Evolutionary conservation across 352 stramenopile genomes (phyloP).

Genomic region (Phytophthora palmivora): DNA sequence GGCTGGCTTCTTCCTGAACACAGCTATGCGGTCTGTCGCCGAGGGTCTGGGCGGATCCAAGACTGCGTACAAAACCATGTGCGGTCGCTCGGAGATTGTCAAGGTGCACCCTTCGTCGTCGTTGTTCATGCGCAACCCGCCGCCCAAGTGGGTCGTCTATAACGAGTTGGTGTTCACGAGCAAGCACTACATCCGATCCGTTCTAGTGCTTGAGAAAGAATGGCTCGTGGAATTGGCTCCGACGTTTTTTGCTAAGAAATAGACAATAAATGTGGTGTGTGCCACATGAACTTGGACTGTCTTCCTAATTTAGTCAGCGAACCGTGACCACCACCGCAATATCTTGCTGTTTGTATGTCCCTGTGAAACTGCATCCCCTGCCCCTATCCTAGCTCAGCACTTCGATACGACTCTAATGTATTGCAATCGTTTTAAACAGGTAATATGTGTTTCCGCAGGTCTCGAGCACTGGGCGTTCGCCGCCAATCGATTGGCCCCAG

Average conservation of each 20-base stretch:
- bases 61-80: conserved; percentile 90
- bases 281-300: neutral
- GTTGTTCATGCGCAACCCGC: conserved; percentile 89
- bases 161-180: conserved; percentile 93
- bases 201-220: conserved; percentile 90
- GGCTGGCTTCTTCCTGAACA: conserved; percentile 90
- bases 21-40: conserved; percentile 83
- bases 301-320: conserved; percentile 7
- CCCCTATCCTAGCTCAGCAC: conserved; percentile 16
- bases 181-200: conserved; percentile 91
- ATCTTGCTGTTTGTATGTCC: conserved; percentile 39
- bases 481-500: conserved; percentile 79
- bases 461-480: conserved; percentile 47
- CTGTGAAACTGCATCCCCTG: conserved; percentile 22
- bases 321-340: conserved; percentile 12
- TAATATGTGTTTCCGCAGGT: conserved; percentile 39
- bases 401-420: conserved; percentile 9
- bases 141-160: conserved; percentile 88
- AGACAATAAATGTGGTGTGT: conserved; percentile 11
- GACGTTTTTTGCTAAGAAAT: conserved; percentile 79
- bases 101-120: conserved; percentile 91
- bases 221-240: conserved; percentile 89
- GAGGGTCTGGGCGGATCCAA: conserved; percentile 76
- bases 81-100: conserved; percentile 79
- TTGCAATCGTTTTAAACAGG: conserved; percentile 19